Evolutionary conservation across 257 asterid genomes (phyloP), one percentile per base, ranked within the genome.

Genomic region (Solanum phureja): DNA sequence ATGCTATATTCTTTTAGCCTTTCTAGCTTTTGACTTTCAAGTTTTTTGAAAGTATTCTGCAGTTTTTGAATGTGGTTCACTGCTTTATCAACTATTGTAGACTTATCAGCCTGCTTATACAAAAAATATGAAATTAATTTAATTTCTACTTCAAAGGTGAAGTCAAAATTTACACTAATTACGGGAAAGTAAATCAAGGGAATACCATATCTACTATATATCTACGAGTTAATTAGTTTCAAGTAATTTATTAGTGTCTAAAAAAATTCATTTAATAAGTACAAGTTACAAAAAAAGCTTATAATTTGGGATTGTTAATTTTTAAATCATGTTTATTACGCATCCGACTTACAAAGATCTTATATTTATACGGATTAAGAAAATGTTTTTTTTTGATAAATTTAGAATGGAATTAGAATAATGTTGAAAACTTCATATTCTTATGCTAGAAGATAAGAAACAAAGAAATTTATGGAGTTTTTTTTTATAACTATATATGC

Each of bases 51-150:
- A 3, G 87, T 91, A 49, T 91, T 83, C 83, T 95, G 86, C 68
- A 94, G 86, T 6, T 87, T 75, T 74, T 81, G 93, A 5, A 95
- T 95, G 91, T 88, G 87, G 52, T 75, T 93, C 44, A 91, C 91
- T 1, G 98, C 96, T 90, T 94, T 98, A 83, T 95, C 96, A 18
- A 95, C 98, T 12, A 95, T 91, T 34, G 94, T 95, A 37, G 95
- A 89, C 88, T 95, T 94, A 91, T 95, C 98, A 0, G 94, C 93
- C 98, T 97, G 91, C 88, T 40, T 7, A 29, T 18, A 27, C 3
- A 44, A 27, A 79, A 79, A 27, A 68, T 60, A 10, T 62, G 3
- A 68, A 68, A 68, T 68, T 35, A 24, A 10, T 24, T 42, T 44
- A 44, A 79, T 5, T 79, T 79, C 23, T 42, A 79, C 19, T 10